Base-by-base conservation (phyloP, 345 rosid species). In the Eucalyptus cloeziana region DNA sequence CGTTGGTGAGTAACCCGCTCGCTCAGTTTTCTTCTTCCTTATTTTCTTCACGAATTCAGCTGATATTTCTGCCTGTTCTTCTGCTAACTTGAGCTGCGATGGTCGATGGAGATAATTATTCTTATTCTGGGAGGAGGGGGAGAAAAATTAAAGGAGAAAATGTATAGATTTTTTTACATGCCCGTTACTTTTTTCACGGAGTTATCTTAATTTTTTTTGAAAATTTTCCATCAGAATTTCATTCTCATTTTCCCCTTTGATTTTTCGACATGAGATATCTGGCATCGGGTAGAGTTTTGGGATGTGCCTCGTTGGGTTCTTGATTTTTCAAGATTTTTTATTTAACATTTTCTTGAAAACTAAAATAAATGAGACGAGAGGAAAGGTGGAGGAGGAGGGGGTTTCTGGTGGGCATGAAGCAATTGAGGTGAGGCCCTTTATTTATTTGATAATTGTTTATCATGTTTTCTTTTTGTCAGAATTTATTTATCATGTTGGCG, bases 1-100 rank as follows among this genome's bases (percentile, higher is more conserved):
- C 90, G 96, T 97, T 87, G 99, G 98, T 96, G 93, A 87, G 8
- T 30, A 51, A 21, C n/a, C 12, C 33, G 13, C 45, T 33, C 27
- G 11, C 11, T 69, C 25, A 67, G 21, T 31, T 15, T 15, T n/a
- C 79, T n/a, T 67, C 79, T 31, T 31, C 22, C 79, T 15, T 64
- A 8, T 56, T 56, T 64, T 64, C n/a, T 15, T 14, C 40, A 14
- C 17, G 37, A 64, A 64, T 13, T 7, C 10, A 14, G 71, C 76
- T 14, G 31, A 60, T 50, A 50, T 50, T 30, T n/a, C 19, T 13
- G 71, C 71, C 71, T 30, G 15, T n/a, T 64, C 71, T n/a, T 64
- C 71, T 64, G 37, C 37, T 30, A 30, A 62, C 69, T 14, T 27
- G 69, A 30, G 69, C 31, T 62, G 33, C 7, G 69, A 27, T 62